Conservation (phyloP, 1,284 basidiomycete species). For the Ceratobasidium sp. region DNA sequence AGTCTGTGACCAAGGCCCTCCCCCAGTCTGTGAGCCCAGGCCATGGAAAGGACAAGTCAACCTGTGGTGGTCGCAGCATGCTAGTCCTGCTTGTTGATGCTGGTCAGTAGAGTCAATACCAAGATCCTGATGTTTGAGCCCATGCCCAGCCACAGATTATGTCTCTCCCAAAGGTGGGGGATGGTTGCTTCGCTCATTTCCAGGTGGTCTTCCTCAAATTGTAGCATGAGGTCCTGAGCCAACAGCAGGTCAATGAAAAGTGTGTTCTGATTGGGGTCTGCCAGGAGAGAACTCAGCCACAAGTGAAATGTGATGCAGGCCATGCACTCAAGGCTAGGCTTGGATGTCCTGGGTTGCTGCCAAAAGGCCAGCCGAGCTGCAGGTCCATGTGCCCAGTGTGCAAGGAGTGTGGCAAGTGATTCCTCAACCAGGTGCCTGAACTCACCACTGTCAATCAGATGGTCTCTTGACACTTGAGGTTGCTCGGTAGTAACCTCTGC, state of each 20-base stretch:
- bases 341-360: background rate
- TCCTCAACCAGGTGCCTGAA: background rate
- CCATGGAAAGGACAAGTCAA: conserved; percentile 1
- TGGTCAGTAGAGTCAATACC: too few species aligned
- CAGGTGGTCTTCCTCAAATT: background rate
- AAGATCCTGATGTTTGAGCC: background rate
- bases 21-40: background rate
- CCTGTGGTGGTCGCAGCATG: background rate
- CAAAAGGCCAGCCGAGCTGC: background rate
- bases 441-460: too few species aligned
- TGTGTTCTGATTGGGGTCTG: background rate
- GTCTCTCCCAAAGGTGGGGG: background rate
- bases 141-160: background rate
- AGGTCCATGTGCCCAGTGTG: background rate
- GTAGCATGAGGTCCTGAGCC: background rate
- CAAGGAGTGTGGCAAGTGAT: background rate
- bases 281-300: conserved; percentile 12
- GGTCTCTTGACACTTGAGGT: too few species aligned
- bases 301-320: background rate
- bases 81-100: too few species aligned
- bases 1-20: background rate
- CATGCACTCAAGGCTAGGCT: background rate
- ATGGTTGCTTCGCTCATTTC: background rate
- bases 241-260: background rate
- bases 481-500: background rate